Base-by-base conservation (phyloP, 1,139 yeast species). In the Pichia sp. region DNA sequence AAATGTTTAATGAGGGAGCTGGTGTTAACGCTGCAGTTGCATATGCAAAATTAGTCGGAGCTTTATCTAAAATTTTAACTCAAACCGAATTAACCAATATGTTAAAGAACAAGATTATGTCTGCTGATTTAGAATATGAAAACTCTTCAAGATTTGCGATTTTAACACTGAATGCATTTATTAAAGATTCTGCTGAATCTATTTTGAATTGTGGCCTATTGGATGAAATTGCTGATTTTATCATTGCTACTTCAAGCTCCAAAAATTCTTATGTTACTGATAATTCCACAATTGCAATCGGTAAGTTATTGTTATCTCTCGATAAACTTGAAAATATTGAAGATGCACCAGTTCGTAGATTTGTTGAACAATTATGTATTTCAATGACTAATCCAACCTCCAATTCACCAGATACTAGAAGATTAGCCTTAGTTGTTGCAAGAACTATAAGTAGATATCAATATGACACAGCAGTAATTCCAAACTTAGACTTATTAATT, bases 271-370 rank as follows among this genome's bases (percentile, higher is more conserved):
- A 79, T 57, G 72, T 88, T 50, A 75, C 85, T 56, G 96, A 87
- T 58, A 85, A 86, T 60, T 83, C 90, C n/a, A 74, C 85, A 4
- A 67, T 84, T 49, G 97, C 96, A 3, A 74, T 85, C 47, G 97
- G 96, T 53, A 90, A 90, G 67, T 57, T 85, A n/a, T 68, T 88
- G 51, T 70, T 89, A 46, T 67, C 79, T 41, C 63, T 72, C 34
- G 72, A 68, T 9, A 68, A 69, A 40, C 70, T 80, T 9, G 49
- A 41, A 27, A 64, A 48, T 7, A 53, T 63, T 3, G 62, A 45
- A 5, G 69, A 71, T 11, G 64, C 62, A 30, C 69, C 70, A 9
- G 67, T 73, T 25, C 34, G 45, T 3, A 39, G 41, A 1, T 35
- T 62, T 27, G 50, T 62, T 10, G 60, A 62, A 1, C 81, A 80